phyloP scores from a whole-genome alignment of 208 protist genomes.

The Leptomonas pyrrhocoris region DNA sequence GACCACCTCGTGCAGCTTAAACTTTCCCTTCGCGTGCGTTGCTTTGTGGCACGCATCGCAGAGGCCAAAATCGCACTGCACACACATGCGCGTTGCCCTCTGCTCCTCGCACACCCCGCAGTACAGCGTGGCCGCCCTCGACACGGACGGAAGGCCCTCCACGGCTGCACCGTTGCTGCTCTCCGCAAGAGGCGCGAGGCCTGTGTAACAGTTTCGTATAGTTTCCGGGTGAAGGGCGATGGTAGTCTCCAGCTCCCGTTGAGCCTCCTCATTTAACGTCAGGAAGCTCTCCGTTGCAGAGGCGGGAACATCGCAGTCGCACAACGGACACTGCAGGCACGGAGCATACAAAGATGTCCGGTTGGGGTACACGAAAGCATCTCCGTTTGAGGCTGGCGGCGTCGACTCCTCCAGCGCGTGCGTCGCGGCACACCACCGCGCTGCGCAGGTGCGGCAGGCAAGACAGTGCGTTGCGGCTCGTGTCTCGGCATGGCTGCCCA shows the following conservation, averaged over 20 bases:
- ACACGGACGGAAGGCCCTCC: not conserved
- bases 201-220: conserved; percentile 24
- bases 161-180: not conserved
- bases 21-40: conserved; percentile 67
- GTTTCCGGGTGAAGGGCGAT: conserved; percentile 1
- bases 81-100: conserved; percentile 38
- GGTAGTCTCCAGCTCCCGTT: not conserved
- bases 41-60: conserved; percentile 48
- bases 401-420: not conserved
- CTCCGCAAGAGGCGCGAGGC: not conserved
- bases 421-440: conserved; percentile 27
- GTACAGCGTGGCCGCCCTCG: not conserved
- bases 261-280: not conserved
- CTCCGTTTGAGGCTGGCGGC: not conserved
- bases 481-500: not conserved
- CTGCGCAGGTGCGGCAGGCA: conserved; percentile 42
- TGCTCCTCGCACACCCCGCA: conserved; percentile 77
- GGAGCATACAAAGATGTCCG: not conserved
- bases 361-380: not conserved
- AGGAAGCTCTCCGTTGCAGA: not conserved
- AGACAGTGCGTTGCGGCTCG: conserved; percentile 20
- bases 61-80: conserved; percentile 78
- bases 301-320: not conserved
- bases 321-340: conserved; percentile 19
- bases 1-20: conserved; percentile 60